Evolutionary conservation across 331 rosid species (phyloP).

Genomic region (Arachis monticola): DNA sequence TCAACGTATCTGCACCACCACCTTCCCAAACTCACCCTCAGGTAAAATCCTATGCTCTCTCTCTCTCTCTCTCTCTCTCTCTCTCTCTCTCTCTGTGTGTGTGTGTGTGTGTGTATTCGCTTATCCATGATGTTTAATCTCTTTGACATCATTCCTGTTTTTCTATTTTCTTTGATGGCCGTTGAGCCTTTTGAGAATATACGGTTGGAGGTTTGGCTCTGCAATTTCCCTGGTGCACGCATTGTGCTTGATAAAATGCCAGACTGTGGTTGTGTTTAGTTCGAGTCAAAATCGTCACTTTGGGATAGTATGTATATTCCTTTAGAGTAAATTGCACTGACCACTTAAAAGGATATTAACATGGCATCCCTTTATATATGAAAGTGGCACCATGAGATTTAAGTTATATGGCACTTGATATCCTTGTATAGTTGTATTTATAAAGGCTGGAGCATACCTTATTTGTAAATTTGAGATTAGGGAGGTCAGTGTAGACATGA

Average conservation of each 20-base stretch:
- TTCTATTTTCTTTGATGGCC: neutral
- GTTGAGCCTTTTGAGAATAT: neutral
- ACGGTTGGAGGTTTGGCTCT: neutral
- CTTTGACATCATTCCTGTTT: slow-evolving; percentile 2
- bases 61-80: neutral
- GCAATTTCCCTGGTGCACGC: slow-evolving; percentile 38
- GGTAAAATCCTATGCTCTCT: slow-evolving; percentile 39
- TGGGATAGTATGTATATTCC: neutral
- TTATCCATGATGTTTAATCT: neutral
- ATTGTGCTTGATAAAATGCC: slow-evolving; percentile 56
- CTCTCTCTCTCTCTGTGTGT: too few species aligned
- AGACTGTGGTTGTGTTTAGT: neutral
- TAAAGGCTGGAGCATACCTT: too few species aligned
- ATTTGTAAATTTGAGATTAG: too few species aligned
- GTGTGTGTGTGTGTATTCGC: neutral
- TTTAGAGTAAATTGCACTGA: too few species aligned
- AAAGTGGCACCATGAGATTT: too few species aligned
- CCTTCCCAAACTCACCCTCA: slow-evolving; percentile 64
- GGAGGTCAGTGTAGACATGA: too few species aligned
- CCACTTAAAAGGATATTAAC: too few species aligned
- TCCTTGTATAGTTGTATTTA: neutral
- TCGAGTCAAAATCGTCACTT: slow-evolving; percentile 14
- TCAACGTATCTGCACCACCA: slow-evolving; percentile 53
- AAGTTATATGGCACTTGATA: neutral
- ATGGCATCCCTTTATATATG: too few species aligned